Percentiles rank a stretch among this genome's conserved stretches.
These are phyloP conservation scores for Parmelia sp. DNA, from an alignment of 495 filamentous ascomycete genomes.

Conservation along the genomic window DNA sequence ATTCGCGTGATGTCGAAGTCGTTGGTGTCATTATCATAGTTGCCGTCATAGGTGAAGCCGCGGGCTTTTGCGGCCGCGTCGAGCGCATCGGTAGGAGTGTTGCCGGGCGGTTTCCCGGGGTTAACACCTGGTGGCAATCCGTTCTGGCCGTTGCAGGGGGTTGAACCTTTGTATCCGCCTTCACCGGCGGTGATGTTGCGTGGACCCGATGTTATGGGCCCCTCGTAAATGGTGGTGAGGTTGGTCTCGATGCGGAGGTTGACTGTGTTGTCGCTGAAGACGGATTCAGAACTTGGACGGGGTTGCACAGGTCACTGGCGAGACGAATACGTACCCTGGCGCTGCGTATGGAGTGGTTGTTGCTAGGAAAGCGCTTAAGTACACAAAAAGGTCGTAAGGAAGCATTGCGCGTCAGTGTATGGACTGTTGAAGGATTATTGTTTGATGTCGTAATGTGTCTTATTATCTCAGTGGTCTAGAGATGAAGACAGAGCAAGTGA, in stretches of 20 bases:
- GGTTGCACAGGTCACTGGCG: no score
- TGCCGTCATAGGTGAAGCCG: conserved; percentile 15
- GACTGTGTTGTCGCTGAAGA: not conserved
- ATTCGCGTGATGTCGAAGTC: conserved; percentile 17
- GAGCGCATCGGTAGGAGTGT: conserved; percentile 19
- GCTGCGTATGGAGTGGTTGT: no score
- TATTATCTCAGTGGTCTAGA: no score
- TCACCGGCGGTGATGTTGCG: conserved; percentile 14
- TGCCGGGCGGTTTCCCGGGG: conserved; percentile 4
- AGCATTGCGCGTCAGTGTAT: no score
- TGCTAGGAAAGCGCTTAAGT: no score
- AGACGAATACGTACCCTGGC: no score
- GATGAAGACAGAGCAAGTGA: no score
- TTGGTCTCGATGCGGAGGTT: conserved; percentile 18
- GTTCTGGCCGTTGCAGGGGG: conserved; percentile 11
- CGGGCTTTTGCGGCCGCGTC: conserved; percentile 11
- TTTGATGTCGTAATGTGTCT: no score
- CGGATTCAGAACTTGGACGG: no score
- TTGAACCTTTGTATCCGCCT: not conserved
- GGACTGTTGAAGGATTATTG: no score
- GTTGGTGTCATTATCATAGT: conserved; percentile 6
- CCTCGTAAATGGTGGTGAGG: conserved; percentile 19
- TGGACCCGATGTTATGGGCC: conserved; percentile 18
- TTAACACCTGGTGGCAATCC: not conserved
- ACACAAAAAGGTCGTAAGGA: no score